phyloP scores from a whole-genome alignment of 306 rosid genomes.

The Ormosia semicastrata region DNA sequence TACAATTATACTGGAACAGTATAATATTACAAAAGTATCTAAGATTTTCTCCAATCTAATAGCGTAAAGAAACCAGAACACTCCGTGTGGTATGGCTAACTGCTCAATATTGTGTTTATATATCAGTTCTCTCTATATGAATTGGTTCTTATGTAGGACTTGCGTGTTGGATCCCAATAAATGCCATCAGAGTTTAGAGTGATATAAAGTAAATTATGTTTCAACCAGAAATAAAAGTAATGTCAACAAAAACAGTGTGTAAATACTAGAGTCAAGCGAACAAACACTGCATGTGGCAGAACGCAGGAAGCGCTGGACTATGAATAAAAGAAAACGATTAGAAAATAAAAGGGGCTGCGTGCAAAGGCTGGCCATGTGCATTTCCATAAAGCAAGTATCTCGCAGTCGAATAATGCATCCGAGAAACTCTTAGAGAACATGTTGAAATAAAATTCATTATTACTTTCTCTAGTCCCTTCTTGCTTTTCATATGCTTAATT shows the following conservation, averaged over 20 bases:
- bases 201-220: neutral
- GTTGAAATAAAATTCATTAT: neutral
- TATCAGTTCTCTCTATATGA: neutral
- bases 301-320: neutral
- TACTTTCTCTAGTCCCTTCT: neutral
- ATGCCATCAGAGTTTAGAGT: neutral
- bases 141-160: neutral
- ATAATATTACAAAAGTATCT: too few relatives aligned
- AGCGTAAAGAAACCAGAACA: neutral
- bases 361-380: neutral
- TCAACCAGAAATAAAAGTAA: neutral
- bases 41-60: neutral
- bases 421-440: neutral
- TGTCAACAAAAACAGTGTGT: neutral
- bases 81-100: neutral
- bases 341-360: neutral
- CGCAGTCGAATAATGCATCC: neutral
- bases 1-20: too few relatives aligned
- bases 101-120: neutral
- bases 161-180: neutral
- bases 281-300: neutral
- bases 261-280: neutral
- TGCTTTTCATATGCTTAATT: neutral
- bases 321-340: neutral
- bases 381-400: neutral